Evolutionary conservation across 331 rosid species (phyloP), one percentile per base, ranked within the genome.

Genomic region (Erythrophleum ivorense): DNA sequence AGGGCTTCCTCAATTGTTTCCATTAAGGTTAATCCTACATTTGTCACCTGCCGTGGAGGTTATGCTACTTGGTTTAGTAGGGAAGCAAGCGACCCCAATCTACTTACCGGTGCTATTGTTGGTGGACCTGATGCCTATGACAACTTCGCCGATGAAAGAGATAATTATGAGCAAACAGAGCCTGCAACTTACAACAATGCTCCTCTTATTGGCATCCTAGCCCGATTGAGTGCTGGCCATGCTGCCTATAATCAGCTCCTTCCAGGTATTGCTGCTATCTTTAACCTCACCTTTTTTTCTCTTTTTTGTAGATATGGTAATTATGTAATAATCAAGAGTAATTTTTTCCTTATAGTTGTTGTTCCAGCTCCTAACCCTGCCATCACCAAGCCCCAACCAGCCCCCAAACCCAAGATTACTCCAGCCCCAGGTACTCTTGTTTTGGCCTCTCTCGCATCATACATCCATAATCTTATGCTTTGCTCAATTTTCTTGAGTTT

Each of bases 161-260:
- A 96, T 67, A 96, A 96, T 57, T 96, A 92, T 80, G 97, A 96
- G 82, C 99, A 96, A 78, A 96, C 99, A 6, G 99, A 96, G 71
- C 98, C 99, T 67, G 99, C 99, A 64, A 96, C 99, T 29, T 96
- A 96, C 87, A 96, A 96, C 89, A 96, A 96, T 86, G 99, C 99
- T 87, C 99, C 99, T 80, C 89, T 93, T 75, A 79, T 93, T 3
- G 99, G 99, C 43, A 85, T 92, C 76, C 87, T 96, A 76, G 98
- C 99, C 41, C 86, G 99, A 38, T 87, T 96, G 9, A 73, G 79
- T 53, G 88, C 90, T 4, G 99, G 97, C 50, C 92, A 80, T 45
- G 81, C 89, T 7, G 92, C 85, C 38, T 93, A 88, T 76, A 89
- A 80, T 83, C 99, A 93, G 89, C 99, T 96, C 78, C 95, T 93